Conservation (phyloP, 2,329 filamentous ascomycete genomes). For the Exophiala bonariae region DNA sequence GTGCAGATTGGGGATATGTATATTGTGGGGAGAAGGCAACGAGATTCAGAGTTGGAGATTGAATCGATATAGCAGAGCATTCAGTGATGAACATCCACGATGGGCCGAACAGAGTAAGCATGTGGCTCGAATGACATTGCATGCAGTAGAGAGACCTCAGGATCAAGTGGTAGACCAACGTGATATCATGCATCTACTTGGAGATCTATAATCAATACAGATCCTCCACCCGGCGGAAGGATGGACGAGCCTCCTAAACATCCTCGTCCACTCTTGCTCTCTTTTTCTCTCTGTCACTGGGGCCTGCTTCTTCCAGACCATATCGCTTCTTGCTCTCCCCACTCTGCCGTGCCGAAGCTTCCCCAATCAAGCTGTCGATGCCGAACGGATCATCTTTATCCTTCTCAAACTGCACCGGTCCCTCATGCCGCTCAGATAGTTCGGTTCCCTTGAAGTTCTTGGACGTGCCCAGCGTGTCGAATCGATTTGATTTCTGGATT, state of each 20-base stretch:
- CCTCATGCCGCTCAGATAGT: conserved; percentile 76
- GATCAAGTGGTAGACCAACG: too few species aligned
- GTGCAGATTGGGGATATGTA: too few species aligned
- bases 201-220: too few species aligned
- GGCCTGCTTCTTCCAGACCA: conserved; percentile 61
- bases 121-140: too few species aligned
- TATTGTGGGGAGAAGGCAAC: too few species aligned
- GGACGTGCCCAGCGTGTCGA: conserved; percentile 82
- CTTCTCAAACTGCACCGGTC: conserved; percentile 95
- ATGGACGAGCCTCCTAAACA: conserved; percentile 19
- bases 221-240: too few species aligned
- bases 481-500: conserved; percentile 81
- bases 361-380: conserved; percentile 88
- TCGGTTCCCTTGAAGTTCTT: conserved; percentile 80
- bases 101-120: too few species aligned
- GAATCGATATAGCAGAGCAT: too few species aligned
- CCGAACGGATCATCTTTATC: conserved; percentile 86
- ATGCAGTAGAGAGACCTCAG: too few species aligned
- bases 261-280: conserved; percentile 77
- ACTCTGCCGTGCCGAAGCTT: conserved; percentile 50
- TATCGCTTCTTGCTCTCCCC: conserved; percentile 70
- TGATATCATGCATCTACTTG: too few species aligned
- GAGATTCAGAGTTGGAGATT: too few species aligned
- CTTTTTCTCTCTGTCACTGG: conserved; percentile 57
- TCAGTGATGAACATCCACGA: too few species aligned